Percentiles rank a stretch among this genome's conserved stretches.
These are phyloP conservation scores for Globisporangium paroecandrum DNA, from an alignment of 352 stramenopile genomes.

Conservation along the genomic window DNA sequence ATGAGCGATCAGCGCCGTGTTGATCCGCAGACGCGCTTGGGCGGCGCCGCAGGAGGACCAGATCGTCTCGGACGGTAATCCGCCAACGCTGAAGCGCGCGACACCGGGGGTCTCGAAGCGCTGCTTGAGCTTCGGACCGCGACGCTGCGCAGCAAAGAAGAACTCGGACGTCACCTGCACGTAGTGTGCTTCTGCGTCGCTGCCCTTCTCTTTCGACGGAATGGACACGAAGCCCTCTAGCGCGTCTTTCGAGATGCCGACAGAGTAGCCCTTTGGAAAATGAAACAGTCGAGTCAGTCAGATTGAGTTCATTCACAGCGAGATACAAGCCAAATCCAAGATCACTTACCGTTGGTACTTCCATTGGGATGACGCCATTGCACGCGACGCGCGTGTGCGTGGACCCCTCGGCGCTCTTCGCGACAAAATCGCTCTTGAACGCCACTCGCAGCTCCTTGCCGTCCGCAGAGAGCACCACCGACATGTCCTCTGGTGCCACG, in stretches of 20 bases:
- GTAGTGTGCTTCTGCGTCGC: conserved; percentile 1
- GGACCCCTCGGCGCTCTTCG: neutral
- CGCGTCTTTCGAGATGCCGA: conserved; percentile 24
- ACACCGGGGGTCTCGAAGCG: conserved; percentile 12
- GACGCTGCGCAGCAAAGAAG: conserved; percentile 23
- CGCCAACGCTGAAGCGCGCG: conserved; percentile 19
- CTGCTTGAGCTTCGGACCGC: conserved; percentile 15
- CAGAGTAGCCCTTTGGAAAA: conserved; percentile 10
- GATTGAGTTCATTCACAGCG: neutral
- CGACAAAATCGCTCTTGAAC: conserved; percentile 11
- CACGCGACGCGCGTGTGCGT: conserved; percentile 12
- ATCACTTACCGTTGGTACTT: neutral
- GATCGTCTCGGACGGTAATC: conserved; percentile 10
- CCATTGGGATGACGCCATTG: conserved; percentile 11
- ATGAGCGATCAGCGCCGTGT: conserved; percentile 26
- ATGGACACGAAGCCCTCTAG: conserved; percentile 23
- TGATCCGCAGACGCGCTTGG: conserved; percentile 22
- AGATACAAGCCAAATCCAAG: neutral
- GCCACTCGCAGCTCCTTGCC: conserved; percentile 4
- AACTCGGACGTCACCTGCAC: conserved; percentile 20
- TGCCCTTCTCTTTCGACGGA: neutral
- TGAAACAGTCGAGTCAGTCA: neutral
- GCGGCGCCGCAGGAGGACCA: conserved; percentile 25
- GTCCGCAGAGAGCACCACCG: conserved; percentile 6
- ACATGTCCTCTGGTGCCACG: neutral